These are phyloP conservation scores for Lithospermum erythrorhizon DNA, from an alignment of 257 asterid genomes.

Conservation along the genomic window DNA sequence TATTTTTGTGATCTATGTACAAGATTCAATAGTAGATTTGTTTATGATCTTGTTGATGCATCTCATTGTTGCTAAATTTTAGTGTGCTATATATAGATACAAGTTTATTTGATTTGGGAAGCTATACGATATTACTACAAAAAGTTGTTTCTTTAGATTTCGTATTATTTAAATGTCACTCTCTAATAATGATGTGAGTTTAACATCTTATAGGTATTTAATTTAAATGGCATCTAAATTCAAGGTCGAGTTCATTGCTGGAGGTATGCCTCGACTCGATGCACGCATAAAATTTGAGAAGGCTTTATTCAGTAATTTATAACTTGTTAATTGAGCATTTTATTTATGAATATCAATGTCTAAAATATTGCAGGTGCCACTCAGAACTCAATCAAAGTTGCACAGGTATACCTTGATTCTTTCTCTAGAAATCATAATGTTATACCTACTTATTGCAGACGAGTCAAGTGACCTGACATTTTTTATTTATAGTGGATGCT, in stretches of 20 bases:
- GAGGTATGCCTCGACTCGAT: constrained; percentile 46
- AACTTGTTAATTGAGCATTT: background rate
- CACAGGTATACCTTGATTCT: constrained; percentile 46
- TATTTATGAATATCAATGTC: background rate
- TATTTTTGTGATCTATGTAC: too few species aligned
- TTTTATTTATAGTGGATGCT: constrained; percentile 38
- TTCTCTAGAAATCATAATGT: background rate
- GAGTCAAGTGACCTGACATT: constrained; percentile 5
- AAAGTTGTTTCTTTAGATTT: background rate
- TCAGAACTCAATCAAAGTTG: constrained; percentile 90
- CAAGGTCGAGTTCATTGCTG: constrained; percentile 86
- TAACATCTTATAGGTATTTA: constrained; percentile 48
- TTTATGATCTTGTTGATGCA: background rate
- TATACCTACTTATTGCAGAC: background rate
- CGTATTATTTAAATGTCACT: too few species aligned
- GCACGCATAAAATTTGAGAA: background rate
- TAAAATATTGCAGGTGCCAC: constrained; percentile 63
- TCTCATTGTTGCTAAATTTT: too few species aligned
- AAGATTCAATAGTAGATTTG: background rate
- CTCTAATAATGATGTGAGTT: background rate
- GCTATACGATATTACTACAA: background rate
- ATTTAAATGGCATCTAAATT: constrained; percentile 66
- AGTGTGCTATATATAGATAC: too few species aligned
- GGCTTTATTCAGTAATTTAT: background rate
- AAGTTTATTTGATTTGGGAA: too few species aligned